Evolutionary conservation across 1,139 yeast genomes (phyloP), one percentile per base, ranked within the genome.

Genomic region (Pichia sp.): DNA sequence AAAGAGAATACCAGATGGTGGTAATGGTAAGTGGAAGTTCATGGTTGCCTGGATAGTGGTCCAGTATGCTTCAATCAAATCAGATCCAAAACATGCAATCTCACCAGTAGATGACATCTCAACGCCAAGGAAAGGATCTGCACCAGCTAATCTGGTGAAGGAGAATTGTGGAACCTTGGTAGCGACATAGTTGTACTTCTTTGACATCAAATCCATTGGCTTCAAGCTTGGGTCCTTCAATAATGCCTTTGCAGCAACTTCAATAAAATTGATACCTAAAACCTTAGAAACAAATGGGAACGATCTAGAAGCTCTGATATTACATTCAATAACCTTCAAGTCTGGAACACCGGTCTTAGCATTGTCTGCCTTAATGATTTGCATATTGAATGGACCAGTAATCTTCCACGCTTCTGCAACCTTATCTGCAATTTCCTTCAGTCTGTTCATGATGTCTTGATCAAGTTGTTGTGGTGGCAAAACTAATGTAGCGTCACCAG

Each of bases 61-160:
- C 97, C 97, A 91, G 70, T 91, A 91, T 27, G 97, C 96, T 63
- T 91, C 98, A 45, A 74, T 58, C 47, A 81, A 64, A 60, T 86
- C 81, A 47, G 68, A 69, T 53, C 98, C 98, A 58, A 91, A 91
- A 60, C 96, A 84, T 20, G 98, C 98, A 56, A 91, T 82, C 67
- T 91, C 98, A 60, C 98, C 98, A 34, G 98, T 91, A 12, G 97
- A 88, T 6, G 97, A 83, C 98, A 91, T 91, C 67, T 91, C 98
- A 49, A 91, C 98, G 43, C 98, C 98, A 57, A 91, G 72, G 72
- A 84, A 87, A 47, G 98, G 98, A 62, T 91, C 98, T 32, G 98
- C 98, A 48, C 98, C 98, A 12, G 97, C 96, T 54, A 91, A 73
- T 67, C 98, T 82, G 30, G 98, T 87, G 69, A 88, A 91, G 3